A percentile compares a stretch with the other conserved stretches of the same genome.
These are phyloP conservation scores for Backusella australiensis DNA, from an alignment of 192 early-diverging fungal species.

Conservation along the genomic window DNA sequence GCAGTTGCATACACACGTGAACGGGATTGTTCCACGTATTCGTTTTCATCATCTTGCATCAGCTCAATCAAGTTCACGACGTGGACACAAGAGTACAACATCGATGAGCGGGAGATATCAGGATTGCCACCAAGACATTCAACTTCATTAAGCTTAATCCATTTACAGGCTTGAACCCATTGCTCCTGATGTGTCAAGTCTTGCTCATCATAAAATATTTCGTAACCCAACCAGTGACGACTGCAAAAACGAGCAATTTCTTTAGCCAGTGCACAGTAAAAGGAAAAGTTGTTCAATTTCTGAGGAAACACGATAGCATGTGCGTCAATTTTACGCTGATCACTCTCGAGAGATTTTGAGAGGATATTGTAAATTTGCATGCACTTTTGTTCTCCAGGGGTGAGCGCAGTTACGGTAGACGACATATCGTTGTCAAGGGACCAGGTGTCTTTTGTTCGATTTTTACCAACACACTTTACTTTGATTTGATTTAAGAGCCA, in stretches of 20 bases:
- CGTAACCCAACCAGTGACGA: slow-evolving; percentile 22
- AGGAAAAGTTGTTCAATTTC: not conserved
- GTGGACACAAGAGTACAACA: slow-evolving; percentile 30
- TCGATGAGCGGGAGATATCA: slow-evolving; percentile 9
- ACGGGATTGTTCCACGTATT: slow-evolving; percentile 11
- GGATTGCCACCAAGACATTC: slow-evolving; percentile 36
- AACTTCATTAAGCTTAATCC: slow-evolving; percentile 36
- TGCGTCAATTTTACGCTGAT: not conserved
- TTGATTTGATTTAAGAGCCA: slow-evolving; percentile 14
- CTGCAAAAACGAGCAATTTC: slow-evolving; percentile 17
- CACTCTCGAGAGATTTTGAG: slow-evolving; percentile 1
- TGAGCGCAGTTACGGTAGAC: not conserved
- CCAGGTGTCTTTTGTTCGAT: not conserved
- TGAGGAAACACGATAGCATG: not conserved
- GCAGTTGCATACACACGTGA: slow-evolving; percentile 37
- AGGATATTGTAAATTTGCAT: slow-evolving; percentile 16
- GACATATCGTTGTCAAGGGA: not conserved
- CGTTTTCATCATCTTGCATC: slow-evolving; percentile 22
- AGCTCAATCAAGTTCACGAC: slow-evolving; percentile 33
- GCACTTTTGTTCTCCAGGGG: slow-evolving; percentile 10
- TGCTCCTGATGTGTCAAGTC: slow-evolving; percentile 13
- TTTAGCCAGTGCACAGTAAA: not conserved
- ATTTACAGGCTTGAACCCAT: slow-evolving; percentile 25
- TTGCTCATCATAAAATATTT: slow-evolving; percentile 25
- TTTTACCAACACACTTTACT: slow-evolving; percentile 5